These are phyloP conservation scores for Chlorociboria aeruginascens DNA, from an alignment of 495 filamentous ascomycete genomes.

Conservation along the genomic window DNA sequence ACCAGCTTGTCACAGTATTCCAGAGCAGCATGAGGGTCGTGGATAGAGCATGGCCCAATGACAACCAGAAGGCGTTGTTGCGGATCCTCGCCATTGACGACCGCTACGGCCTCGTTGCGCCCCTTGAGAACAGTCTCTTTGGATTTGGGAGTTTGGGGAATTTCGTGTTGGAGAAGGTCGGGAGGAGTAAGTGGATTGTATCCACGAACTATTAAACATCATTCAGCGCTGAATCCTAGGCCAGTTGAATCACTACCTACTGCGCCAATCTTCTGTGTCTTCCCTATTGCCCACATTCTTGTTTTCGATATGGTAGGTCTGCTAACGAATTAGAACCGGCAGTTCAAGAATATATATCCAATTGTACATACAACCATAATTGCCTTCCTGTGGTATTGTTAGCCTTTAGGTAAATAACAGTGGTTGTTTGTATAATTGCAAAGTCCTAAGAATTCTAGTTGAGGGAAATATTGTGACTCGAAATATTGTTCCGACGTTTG, in stretches of 20 bases:
- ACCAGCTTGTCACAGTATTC: conserved; percentile 86
- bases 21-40: conserved; percentile 83
- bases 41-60: conserved; percentile 93
- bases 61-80: conserved; percentile 77
- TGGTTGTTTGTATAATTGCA: too few species aligned
- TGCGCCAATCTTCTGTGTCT: conserved; percentile 81
- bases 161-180: conserved; percentile 91
- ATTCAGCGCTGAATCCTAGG: neutral
- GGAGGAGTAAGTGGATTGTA: conserved; percentile 93
- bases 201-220: conserved; percentile 49
- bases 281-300: conserved; percentile 73
- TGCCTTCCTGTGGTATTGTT: too few species aligned
- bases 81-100: conserved; percentile 70
- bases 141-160: conserved; percentile 65
- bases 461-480: too few species aligned
- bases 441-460: too few species aligned
- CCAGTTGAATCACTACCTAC: conserved; percentile 35
- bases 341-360: neutral
- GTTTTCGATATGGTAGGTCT: conserved; percentile 79
- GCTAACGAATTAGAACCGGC: conserved; percentile 7
- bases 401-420: too few species aligned
- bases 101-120: conserved; percentile 68
- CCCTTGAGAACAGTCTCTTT: conserved; percentile 68
- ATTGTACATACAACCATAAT: too few species aligned
- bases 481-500: too few species aligned